Evolutionary conservation across 1,284 basidiomycete species (phyloP).

Genomic region (Gomphus bonarii): DNA sequence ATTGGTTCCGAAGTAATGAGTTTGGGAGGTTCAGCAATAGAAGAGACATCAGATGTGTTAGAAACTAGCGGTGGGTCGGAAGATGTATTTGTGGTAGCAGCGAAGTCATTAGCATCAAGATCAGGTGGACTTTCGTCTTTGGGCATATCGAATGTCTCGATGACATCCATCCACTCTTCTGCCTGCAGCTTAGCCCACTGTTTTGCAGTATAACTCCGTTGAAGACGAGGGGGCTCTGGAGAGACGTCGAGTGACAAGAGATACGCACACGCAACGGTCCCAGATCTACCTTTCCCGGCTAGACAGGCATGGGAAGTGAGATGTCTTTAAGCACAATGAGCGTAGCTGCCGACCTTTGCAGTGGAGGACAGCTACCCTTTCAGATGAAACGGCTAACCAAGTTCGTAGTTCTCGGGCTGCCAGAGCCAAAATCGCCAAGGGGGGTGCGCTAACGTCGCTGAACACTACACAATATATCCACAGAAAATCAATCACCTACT

Average conservation of each 20-base stretch:
- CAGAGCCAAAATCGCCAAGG: slow-evolving; percentile 69
- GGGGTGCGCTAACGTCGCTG: slow-evolving; percentile 52
- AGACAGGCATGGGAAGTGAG: background rate
- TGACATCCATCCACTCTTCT: slow-evolving; percentile 34
- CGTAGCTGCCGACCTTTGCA: slow-evolving; percentile 59
- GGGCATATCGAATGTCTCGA: slow-evolving; percentile 17
- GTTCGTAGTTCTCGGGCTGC: slow-evolving; percentile 67
- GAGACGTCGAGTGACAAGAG: slow-evolving; percentile 48
- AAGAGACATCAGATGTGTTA: background rate
- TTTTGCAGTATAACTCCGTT: slow-evolving; percentile 36
- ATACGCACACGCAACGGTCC: slow-evolving; percentile 74
- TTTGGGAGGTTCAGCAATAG: background rate
- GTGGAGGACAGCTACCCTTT: slow-evolving; percentile 75
- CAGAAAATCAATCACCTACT: slow-evolving; percentile 36
- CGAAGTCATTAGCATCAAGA: slow-evolving; percentile 12
- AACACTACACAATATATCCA: slow-evolving; percentile 14
- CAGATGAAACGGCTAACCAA: slow-evolving; percentile 64
- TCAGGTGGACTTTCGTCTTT: slow-evolving; percentile 32
- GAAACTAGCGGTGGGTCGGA: background rate
- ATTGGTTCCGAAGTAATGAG: background rate
- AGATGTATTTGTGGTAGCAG: background rate
- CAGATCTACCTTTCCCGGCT: slow-evolving; percentile 78
- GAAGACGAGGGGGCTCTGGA: slow-evolving; percentile 36
- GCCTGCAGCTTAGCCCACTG: slow-evolving; percentile 39
- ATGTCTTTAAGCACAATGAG: background rate